Evolutionary conservation across 2,329 filamentous ascomycete genomes (phyloP).

Genomic region (Sarocladium oryzae): DNA sequence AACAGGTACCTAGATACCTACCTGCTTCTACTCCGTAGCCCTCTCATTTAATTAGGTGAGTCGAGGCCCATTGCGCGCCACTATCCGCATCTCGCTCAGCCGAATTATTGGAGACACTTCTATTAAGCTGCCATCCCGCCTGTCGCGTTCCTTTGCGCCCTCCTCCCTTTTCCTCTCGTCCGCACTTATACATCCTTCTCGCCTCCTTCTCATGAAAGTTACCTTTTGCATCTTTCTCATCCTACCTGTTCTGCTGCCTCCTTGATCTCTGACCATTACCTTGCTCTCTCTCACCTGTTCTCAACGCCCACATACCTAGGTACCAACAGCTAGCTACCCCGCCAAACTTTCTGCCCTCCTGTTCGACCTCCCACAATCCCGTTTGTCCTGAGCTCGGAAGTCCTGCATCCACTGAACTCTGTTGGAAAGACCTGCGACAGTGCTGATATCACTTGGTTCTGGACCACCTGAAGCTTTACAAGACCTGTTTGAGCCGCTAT

Average conservation of each 20-base stretch:
- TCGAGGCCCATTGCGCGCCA: no score
- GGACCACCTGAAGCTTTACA: neutral
- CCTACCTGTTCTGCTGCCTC: neutral
- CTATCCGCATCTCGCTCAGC: no score
- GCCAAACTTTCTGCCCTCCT: conserved; percentile 3
- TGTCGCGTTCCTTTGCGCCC: neutral
- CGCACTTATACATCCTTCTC: neutral
- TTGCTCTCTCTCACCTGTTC: neutral
- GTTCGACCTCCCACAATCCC: neutral
- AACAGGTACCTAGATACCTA: no score
- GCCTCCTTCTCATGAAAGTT: neutral
- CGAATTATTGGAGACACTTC: neutral
- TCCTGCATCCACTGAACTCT: neutral
- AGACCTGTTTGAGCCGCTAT: neutral
- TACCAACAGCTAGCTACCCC: no score
- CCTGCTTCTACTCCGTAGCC: no score
- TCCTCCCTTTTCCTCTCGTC: conserved; percentile 4
- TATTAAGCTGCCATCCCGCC: conserved; percentile 2
- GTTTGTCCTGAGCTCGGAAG: neutral
- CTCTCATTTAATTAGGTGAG: no score
- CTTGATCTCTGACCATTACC: neutral
- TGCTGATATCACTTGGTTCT: neutral
- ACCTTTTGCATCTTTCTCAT: neutral
- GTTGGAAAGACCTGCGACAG: neutral
- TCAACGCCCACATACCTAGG: neutral